A percentile compares a stretch with the other conserved stretches of the same genome.
These are phyloP conservation scores for Sporothrix pseudoabietina DNA, from an alignment of 2,329 filamentous ascomycete species.

Conservation along the genomic window DNA sequence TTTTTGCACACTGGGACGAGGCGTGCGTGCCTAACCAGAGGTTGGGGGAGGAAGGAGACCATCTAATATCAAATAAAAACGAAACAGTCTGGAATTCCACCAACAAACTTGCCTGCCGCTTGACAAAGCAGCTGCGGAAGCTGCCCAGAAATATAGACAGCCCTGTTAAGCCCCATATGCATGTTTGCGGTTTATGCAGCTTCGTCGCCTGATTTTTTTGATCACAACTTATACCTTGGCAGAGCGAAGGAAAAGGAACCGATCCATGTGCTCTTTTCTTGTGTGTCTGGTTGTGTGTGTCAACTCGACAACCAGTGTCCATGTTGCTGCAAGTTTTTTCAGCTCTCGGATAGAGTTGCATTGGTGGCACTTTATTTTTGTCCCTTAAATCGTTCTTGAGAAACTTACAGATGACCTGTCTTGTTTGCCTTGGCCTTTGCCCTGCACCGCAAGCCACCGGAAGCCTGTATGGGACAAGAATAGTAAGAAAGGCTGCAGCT, in stretches of 20 bases:
- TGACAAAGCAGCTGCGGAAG: background rate
- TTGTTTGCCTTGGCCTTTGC: background rate
- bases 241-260: background rate
- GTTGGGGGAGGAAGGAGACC: too few species aligned
- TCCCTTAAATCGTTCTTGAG: background rate
- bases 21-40: background rate
- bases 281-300: background rate
- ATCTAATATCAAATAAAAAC: background rate
- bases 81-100: background rate
- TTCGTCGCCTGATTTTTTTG: background rate
- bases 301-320: background rate
- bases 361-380: background rate
- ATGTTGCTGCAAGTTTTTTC: background rate
- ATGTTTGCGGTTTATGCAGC: background rate
- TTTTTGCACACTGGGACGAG: background rate
- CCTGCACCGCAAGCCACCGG: background rate
- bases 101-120: background rate
- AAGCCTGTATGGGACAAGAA: background rate
- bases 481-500: background rate
- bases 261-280: background rate
- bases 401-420: conserved; percentile 11
- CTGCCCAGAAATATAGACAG: background rate
- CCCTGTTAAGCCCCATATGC: background rate
- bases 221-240: background rate
- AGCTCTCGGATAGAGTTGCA: background rate